Evolutionary conservation across 768 basidiomycete genomes (phyloP).

Genomic region (Podaxis sp.): DNA sequence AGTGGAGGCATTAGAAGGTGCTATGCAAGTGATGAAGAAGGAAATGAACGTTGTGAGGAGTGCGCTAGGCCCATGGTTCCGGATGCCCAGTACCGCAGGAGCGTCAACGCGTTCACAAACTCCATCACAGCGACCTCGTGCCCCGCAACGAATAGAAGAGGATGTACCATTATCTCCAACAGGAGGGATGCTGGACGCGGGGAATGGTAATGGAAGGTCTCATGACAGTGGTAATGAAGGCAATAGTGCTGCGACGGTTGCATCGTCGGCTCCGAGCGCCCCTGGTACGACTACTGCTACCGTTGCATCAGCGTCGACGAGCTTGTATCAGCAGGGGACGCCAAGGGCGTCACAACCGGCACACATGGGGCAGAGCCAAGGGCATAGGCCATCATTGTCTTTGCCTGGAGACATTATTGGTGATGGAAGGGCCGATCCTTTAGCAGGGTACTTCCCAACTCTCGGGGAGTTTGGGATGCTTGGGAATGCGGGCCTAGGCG

Average conservation of each 20-base stretch:
- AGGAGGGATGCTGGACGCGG: not conserved
- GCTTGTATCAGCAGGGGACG: not conserved
- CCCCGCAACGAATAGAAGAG: not conserved
- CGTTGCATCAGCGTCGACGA: not conserved
- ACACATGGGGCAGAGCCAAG: not conserved
- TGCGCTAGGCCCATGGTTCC: slow-evolving; percentile 57
- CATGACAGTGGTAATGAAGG: not conserved
- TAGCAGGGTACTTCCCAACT: slow-evolving; percentile 9
- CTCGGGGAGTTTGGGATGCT: slow-evolving; percentile 3
- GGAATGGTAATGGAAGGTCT: not conserved
- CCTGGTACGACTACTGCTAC: not conserved
- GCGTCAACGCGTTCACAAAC: not conserved
- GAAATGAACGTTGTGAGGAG: slow-evolving; percentile 57
- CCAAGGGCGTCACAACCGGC: not conserved
- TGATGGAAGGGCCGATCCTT: slow-evolving; percentile 8
- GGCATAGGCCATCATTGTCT: not conserved
- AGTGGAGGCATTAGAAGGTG: slow-evolving; percentile 58
- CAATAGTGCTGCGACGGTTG: not conserved
- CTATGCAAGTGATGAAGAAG: slow-evolving; percentile 46
- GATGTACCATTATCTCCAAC: not conserved
- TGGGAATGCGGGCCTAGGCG: not conserved
- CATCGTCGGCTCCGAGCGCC: not conserved
- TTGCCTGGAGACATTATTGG: slow-evolving; percentile 1
- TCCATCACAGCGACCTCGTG: slow-evolving; percentile 6
- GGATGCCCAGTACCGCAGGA: slow-evolving; percentile 11